Base-by-base conservation (phyloP, 495 filamentous ascomycete species). In the Xylaria curta region DNA sequence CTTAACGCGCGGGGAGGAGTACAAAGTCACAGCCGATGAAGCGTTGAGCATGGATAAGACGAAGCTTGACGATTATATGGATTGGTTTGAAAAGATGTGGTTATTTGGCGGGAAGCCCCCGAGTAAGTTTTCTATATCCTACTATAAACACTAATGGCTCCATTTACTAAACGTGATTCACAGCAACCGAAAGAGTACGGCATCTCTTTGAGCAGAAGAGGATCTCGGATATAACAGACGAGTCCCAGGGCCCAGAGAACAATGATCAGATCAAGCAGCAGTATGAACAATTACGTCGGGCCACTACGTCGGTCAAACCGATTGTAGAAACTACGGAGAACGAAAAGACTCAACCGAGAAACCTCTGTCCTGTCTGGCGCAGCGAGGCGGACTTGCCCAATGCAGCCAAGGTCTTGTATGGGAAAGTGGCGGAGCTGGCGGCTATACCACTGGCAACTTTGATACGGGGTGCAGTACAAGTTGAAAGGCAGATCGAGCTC, bases 81-180 rank as follows among this genome's bases (percentile, higher is more conserved):
- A 95, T 78, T 98, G 93, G 92, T 97, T 93, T 76, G 91, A 95
- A 77, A 86, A 87, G 73, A 93, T 84, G 38, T 97, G 91, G 88
- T 76, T 92, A 59, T 85, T 88, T 66, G 81, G 87, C 21, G 75
- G 76, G 15, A 78, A 82, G 24, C 76, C 79, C 7, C 82, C 81
- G 73, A 81, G 86, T 87, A 78, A 66, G 76, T 69, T 31, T 21
- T 4, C 69, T 33, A 21, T 6, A 28, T 12, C 21, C 28, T 9
- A 51, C 38, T 42, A 33, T 65, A 60, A 68, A 64, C 12, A 58
- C 40, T 15, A 47, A 24, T 31, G 1, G 31, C 31, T 28, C 5
- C 17, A 10, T 28, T 8, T 7, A 42, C 12, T 61, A 63, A 53
- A 38, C 7, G 10, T 53, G 13, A 19, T 33, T 51, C 12, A 36